Evolutionary conservation across 2,329 filamentous ascomycete species (phyloP).

Genomic region (Herpotrichia juniperi): DNA sequence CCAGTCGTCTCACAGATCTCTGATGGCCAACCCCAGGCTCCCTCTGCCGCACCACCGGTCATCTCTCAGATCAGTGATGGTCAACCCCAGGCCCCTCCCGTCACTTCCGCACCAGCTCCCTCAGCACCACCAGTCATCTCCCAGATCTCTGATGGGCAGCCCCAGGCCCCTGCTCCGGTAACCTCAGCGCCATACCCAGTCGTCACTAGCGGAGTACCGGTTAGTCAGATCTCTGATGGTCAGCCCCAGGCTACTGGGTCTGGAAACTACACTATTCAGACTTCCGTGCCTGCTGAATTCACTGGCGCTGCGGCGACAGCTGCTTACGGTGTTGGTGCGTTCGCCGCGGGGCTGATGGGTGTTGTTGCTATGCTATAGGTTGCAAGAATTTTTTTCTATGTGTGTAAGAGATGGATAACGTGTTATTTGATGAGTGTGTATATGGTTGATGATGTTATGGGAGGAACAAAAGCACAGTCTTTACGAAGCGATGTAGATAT

Average conservation of each 20-base stretch:
- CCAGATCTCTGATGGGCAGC: constrained; percentile 20
- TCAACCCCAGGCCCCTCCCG: constrained; percentile 28
- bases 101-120: constrained; percentile 7
- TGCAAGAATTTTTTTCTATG: neutral
- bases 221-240: constrained; percentile 26
- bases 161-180: constrained; percentile 11
- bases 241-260: constrained; percentile 27
- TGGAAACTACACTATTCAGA: constrained; percentile 17
- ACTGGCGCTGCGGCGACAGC: constrained; percentile 36
- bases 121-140: constrained; percentile 12
- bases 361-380: constrained; percentile 39
- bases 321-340: constrained; percentile 26
- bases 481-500: too few relatives aligned
- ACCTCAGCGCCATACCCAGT: neutral
- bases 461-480: neutral
- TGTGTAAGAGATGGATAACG: neutral
- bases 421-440: neutral
- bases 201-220: neutral
- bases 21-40: constrained; percentile 16
- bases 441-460: neutral
- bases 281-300: constrained; percentile 27
- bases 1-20: constrained; percentile 11
- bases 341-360: constrained; percentile 34
- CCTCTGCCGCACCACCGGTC: constrained; percentile 6
- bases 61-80: constrained; percentile 27